Conservation (phyloP, 2,329 filamentous ascomycete genomes). For the Aspergillus pseudoglaucus region DNA sequence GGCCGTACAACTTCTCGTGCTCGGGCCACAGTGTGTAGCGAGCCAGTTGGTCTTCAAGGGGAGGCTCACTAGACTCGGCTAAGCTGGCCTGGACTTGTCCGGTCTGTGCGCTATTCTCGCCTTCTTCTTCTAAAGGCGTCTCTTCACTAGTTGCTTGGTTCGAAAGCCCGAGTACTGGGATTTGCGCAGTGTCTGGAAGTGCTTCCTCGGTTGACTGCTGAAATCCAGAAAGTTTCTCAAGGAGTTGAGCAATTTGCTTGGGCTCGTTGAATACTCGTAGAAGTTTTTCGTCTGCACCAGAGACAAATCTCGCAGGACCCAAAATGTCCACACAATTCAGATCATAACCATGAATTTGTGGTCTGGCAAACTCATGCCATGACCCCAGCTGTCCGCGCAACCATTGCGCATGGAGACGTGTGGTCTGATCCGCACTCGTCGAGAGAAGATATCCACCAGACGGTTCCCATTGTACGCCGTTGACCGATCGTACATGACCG, state of each 20-base stretch:
- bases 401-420: constrained; percentile 79
- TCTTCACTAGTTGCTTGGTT: constrained; percentile 74
- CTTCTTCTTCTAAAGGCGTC: constrained; percentile 25
- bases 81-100: constrained; percentile 15
- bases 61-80: constrained; percentile 64
- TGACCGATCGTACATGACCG: constrained; percentile 77
- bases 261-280: constrained; percentile 91
- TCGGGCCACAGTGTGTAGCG: constrained; percentile 94
- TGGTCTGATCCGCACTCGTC: constrained; percentile 88
- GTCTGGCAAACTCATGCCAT: constrained; percentile 94
- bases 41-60: constrained; percentile 81
- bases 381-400: constrained; percentile 47
- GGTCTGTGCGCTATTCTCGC: constrained; percentile 34
- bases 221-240: constrained; percentile 62
- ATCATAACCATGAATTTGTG: constrained; percentile 97
- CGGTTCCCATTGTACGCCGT: constrained; percentile 75
- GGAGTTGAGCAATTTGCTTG: constrained; percentile 68
- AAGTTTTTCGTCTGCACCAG: constrained; percentile 96
- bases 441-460: constrained; percentile 79
- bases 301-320: constrained; percentile 70
- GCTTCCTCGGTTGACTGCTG: constrained; percentile 29
- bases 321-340: constrained; percentile 86
- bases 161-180: constrained; percentile 88
- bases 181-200: constrained; percentile 83
- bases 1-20: constrained; percentile 91